Base-by-base conservation (phyloP, 305 asterid genomes). In the Rubia tinctorum region DNA sequence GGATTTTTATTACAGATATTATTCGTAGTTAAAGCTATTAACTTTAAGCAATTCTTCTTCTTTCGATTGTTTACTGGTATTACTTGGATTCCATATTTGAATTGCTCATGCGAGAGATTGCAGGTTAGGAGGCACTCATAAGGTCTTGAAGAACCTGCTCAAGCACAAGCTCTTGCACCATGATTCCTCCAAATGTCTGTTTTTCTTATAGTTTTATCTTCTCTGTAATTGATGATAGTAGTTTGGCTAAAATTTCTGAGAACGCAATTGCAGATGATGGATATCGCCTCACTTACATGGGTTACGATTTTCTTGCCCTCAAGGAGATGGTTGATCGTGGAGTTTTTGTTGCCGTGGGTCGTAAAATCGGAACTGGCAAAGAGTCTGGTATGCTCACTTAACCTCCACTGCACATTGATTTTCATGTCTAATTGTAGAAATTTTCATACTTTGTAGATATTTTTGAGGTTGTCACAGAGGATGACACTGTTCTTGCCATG, bases 81-180 rank as follows among this genome's bases (percentile, higher is more conserved):
- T 12, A 53, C 0, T 53, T 55, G 25, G 23, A 55, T 55, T n/a
- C 12, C 12, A n/a, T n/a, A 12, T 15, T 55, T 55, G 6, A 15
- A 55, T 7, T 8, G 49, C 49, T 25, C 8, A 2, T 63, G 69
- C 40, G 70, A 47, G 9, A 5, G 55, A 17, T 66, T 45, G 53
- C 53, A 94, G 99, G 89, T 96, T 87, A 72, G 99, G 99, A 22
- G 99, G 99, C 58, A 89, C 99, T 47, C 92, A 94, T 76, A 94
- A 94, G 87, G 97, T 94, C 56, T 76, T 94, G 89, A 91, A 87
- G 91, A 94, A 91, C 85, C 87, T 91, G 89, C 96, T 94, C 6
- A 91, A 87, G 86, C 88, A 91, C 91, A 94, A 94, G 87, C 92
- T 94, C 62, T 53, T 91, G 83, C 97, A 94, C 81, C 99, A 94